These are phyloP conservation scores for Cucumis cinereus DNA, from an alignment of 306 rosid genomes.

Conservation along the genomic window DNA sequence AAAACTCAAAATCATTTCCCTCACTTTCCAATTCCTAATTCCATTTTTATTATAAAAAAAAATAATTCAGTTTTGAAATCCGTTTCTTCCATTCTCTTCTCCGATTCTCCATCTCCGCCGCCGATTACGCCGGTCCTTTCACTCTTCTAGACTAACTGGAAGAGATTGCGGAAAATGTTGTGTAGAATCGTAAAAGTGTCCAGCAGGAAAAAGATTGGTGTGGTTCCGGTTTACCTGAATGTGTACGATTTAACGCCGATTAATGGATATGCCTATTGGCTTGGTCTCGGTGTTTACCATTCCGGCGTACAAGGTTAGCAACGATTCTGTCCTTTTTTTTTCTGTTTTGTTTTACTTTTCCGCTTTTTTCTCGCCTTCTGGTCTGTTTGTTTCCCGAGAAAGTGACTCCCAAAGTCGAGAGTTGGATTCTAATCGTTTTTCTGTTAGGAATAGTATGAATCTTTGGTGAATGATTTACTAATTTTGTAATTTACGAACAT, in stretches of 20 bases:
- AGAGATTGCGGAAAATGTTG: constrained; percentile 26
- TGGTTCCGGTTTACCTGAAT: constrained; percentile 64
- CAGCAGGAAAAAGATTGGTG: constrained; percentile 56
- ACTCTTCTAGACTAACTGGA: neutral
- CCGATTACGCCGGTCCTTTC: neutral
- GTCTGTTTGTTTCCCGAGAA: neutral
- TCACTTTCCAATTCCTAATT: neutral
- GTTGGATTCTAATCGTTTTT: neutral
- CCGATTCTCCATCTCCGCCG: neutral
- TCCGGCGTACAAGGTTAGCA: constrained; percentile 50
- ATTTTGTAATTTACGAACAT: neutral
- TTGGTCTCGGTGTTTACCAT: constrained; percentile 60
- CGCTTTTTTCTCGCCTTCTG: neutral
- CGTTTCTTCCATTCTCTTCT: neutral
- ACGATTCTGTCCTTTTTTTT: neutral
- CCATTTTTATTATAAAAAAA: neutral
- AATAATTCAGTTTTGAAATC: neutral
- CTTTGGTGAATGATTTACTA: neutral
- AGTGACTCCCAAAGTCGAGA: neutral
- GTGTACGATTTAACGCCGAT: constrained; percentile 88
- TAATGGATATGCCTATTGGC: constrained; percentile 87
- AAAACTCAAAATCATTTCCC: neutral
- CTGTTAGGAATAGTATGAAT: neutral
- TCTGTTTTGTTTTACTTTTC: neutral
- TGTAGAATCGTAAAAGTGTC: constrained; percentile 38